Base-by-base conservation (phyloP, 805 yeast species). In the Monosporozyma servazzii region DNA sequence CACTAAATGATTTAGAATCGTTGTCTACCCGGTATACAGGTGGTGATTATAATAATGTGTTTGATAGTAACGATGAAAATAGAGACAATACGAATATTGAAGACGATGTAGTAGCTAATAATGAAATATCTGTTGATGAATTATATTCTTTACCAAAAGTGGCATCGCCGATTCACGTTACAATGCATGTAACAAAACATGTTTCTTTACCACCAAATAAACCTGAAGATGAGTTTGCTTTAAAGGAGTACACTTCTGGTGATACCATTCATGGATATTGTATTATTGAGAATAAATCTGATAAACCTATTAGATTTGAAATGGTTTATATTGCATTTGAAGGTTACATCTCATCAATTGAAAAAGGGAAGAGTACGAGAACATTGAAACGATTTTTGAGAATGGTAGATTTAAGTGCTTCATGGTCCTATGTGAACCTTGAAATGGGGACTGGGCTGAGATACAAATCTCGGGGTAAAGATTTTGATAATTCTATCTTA, bases 301-400 rank as follows among this genome's bases (percentile, higher is more conserved):
- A 61, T 1, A 55, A 65, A 17, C 67, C 72, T 0, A 69, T 81
- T n/a, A 75, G 76, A 7, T 81, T 80, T 58, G 83, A 80, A 54
- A 78, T 79, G 79, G 74, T 80, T 54, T 72, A 78, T 50, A 76
- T 80, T 7, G 70, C 81, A 1, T 68, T 81, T 31, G 86, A 81
- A 58, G 86, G 85, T 1, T 65, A 62, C 17, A 60, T 68, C 25
- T 68, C 71, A 4, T 51, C 65, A 0, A 49, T 53, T 25, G 63
- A 64, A 42, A 45, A 46, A 8, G 42, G 47, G 5, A 48, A 42
- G 36, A 52, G 49, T 30, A 61, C 60, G 42, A 55, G 56, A 48
- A 56, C 60, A 1, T 59, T 56, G 13, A 65, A 65, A 45, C 69
- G 68, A 27, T 73, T 78, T 54, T 59, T 79, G 48, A 73, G 73